phyloP scores from a whole-genome alignment of 495 filamentous ascomycete genomes.

The Cryomyces minteri region DNA sequence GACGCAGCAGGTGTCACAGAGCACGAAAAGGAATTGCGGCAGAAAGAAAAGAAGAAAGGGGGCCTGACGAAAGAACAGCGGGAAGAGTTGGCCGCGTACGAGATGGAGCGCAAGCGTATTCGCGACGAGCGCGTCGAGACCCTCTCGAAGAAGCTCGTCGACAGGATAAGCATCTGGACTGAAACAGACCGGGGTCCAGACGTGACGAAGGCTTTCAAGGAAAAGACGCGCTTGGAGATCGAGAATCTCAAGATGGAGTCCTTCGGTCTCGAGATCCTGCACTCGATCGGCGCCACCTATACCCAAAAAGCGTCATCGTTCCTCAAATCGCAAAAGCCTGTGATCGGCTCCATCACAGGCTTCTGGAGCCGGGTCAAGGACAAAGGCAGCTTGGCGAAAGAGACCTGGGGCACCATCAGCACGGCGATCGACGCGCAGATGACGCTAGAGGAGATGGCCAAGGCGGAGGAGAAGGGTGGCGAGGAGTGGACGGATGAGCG shows the following conservation, averaged over 20 bases:
- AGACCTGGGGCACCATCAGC: constrained; percentile 94
- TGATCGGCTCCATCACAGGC: constrained; percentile 61
- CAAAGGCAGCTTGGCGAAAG: constrained; percentile 89
- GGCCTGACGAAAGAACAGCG: constrained; percentile 75
- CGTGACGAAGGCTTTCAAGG: constrained; percentile 75
- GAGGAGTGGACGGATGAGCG: constrained; percentile 99
- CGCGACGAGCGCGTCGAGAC: constrained; percentile 84
- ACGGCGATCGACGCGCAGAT: constrained; percentile 96
- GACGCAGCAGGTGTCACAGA: constrained; percentile 49
- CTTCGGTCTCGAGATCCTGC: constrained; percentile 91
- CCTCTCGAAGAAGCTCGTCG: constrained; percentile 65
- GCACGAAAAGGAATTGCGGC: constrained; percentile 59
- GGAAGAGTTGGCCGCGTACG: constrained; percentile 74
- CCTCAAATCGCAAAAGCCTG: constrained; percentile 88
- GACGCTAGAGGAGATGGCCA: constrained; percentile 98
- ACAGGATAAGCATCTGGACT: constrained; percentile 88
- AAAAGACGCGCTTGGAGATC: constrained; percentile 85
- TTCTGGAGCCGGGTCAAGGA: constrained; percentile 91
- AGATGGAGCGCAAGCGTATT: constrained; percentile 63
- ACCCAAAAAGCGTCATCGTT: constrained; percentile 69
- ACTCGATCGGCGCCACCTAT: constrained; percentile 85
- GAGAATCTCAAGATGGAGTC: constrained; percentile 99
- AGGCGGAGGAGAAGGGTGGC: constrained; percentile 82
- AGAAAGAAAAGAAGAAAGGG: constrained; percentile 77
- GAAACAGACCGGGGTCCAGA: constrained; percentile 82